Base-by-base conservation (phyloP, 1,284 basidiomycete genomes). In the Moniliella sp. region DNA sequence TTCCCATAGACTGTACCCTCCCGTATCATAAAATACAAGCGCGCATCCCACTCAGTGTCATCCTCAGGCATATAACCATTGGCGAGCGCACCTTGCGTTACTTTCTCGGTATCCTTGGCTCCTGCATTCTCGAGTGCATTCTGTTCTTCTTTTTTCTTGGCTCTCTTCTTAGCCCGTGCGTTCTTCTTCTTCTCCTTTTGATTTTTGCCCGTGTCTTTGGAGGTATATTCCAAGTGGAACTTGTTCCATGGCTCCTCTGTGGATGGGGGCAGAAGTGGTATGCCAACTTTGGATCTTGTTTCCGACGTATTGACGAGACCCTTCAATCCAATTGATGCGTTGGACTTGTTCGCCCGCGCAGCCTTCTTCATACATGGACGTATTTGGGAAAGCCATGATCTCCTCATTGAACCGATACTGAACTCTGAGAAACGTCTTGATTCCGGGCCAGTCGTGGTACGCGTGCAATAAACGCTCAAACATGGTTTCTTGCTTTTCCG, bases 391-490 rank as follows among this genome's bases (percentile, higher is more conserved):
- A 4, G 68, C 61, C 42, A 81, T 84, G 33, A 94, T 93, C 27
- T 71, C 67, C 2, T 68, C 64, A 56, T 88, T 78, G 83, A 94
- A 88, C 13, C 83, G 52, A 37, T 64, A 64, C 27, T 62, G 62
- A 11, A 57, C 43, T 18, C 74, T 71, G 13, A 97, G 70, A 69
- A 94, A 75, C 5, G 75, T 69, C 55, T 91, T 91, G 60, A 88
- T 75, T 1, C 68, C 66, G 0, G 70, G 61, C 0, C 86, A n/a
- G n/a, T n/a, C n/a, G n/a, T 83, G 83, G 45, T 84, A 86, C 66
- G 88, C 75, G 30, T 67, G 68, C 56, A 94, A 78, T 2, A 93
- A 64, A 4, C 88, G 72, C 40, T 86, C 80, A 50, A 97, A 97
- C 15, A 94, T 66, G 0, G 88, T 94, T 1, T 72, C 76, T 55